Conservation (phyloP, 1,284 basidiomycete species). For the Agroathelia rolfsii region DNA sequence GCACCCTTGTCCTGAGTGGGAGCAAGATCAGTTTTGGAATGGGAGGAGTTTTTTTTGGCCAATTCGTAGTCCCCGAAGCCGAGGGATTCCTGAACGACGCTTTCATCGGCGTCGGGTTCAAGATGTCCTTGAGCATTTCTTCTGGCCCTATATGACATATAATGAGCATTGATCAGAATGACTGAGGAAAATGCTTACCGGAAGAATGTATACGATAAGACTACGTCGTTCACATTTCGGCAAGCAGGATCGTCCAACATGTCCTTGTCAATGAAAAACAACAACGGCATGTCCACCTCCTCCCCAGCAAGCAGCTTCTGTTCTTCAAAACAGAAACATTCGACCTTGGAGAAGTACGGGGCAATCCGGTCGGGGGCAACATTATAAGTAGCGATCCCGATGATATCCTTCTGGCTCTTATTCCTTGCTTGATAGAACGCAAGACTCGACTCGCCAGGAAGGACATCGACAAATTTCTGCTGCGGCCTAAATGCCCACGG, state of each 20-base stretch:
- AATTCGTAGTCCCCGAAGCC: slow-evolving; percentile 66
- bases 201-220: slow-evolving; percentile 97
- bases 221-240: slow-evolving; percentile 81
- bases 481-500: slow-evolving; percentile 93
- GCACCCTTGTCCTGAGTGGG: slow-evolving; percentile 18
- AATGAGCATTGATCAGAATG: slow-evolving; percentile 6
- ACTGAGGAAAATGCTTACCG: slow-evolving; percentile 36
- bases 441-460: slow-evolving; percentile 93
- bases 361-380: slow-evolving; percentile 92
- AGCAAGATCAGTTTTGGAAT: slow-evolving; percentile 6
- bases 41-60: no score
- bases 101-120: slow-evolving; percentile 79
- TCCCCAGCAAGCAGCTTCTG: slow-evolving; percentile 92
- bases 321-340: slow-evolving; percentile 99
- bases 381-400: slow-evolving; percentile 99
- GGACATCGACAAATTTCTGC: slow-evolving; percentile 82
- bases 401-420: slow-evolving; percentile 76
- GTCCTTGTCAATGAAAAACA: slow-evolving; percentile 99
- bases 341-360: slow-evolving; percentile 98
- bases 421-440: slow-evolving; percentile 98
- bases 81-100: slow-evolving; percentile 64
- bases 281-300: slow-evolving; percentile 95
- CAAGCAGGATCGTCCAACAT: slow-evolving; percentile 87
- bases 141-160: slow-evolving; percentile 46
- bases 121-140: slow-evolving; percentile 74